Conservation (phyloP, 73 alveolate genomes). For the Paramecium biaurelia region DNA sequence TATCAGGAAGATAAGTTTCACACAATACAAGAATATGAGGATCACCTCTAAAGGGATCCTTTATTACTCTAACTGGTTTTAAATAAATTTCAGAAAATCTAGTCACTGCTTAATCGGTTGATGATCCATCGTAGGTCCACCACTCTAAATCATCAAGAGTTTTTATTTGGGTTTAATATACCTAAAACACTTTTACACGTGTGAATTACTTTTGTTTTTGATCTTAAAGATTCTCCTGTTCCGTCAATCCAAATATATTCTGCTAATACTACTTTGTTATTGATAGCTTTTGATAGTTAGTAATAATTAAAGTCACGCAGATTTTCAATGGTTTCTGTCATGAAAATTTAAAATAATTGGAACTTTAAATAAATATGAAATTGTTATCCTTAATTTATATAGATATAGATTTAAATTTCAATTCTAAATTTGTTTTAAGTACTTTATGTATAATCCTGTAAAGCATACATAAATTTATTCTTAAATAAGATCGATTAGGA, state of each 20-base stretch:
- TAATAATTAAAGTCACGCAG: constrained; percentile 50
- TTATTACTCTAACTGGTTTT: constrained; percentile 82
- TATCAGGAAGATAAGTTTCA: constrained; percentile 83
- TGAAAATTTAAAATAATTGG: neutral
- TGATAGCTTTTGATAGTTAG: neutral
- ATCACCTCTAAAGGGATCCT: constrained; percentile 91
- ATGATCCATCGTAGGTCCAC: constrained; percentile 96
- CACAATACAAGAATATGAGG: constrained; percentile 81
- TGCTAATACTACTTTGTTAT: constrained; percentile 30
- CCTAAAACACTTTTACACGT: neutral
- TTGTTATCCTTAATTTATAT: neutral
- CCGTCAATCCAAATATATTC: constrained; percentile 91
- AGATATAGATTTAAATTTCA: neutral
- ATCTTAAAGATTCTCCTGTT: constrained; percentile 71
- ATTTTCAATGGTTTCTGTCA: neutral
- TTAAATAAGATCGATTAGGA: neutral
- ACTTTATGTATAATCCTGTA: no score
- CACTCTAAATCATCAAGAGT: constrained; percentile 76
- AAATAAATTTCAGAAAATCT: constrained; percentile 86
- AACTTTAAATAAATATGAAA: neutral
- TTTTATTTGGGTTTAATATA: constrained; percentile 38
- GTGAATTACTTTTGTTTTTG: constrained; percentile 66
- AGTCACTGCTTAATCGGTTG: constrained; percentile 89
- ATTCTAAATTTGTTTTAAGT: no score
- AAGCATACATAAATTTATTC: no score